Conservation (phyloP, 371 early-diverging fungal genomes). For the Zychaea mexicana region DNA sequence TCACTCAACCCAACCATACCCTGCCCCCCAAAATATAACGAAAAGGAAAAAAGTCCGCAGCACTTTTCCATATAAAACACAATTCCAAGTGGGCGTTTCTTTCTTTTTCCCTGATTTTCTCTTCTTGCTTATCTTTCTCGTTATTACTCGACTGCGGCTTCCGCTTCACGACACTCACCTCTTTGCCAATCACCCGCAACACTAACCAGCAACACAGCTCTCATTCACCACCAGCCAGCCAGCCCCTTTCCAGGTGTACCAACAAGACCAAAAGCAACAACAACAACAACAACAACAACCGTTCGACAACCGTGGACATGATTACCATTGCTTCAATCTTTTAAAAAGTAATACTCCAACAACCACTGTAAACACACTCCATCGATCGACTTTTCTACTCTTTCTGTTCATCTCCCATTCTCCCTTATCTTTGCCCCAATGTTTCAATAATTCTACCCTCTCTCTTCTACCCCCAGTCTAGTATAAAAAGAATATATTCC, state of each 20-base stretch:
- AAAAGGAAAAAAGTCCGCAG: too few species aligned
- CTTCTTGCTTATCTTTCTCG: too few species aligned
- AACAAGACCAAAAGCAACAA: background rate
- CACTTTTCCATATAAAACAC: too few species aligned
- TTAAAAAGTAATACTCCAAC: background rate
- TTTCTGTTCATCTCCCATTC: constrained; percentile 19
- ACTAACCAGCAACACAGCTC: background rate
- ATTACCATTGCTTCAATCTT: background rate
- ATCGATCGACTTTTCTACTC: constrained; percentile 4
- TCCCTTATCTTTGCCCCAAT: constrained; percentile 12
- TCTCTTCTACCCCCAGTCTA: too few species aligned
- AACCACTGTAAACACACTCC: background rate
- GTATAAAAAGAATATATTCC: too few species aligned
- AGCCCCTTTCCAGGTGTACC: background rate
- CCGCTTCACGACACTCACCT: background rate
- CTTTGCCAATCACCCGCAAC: background rate
- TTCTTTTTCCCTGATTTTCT: too few species aligned
- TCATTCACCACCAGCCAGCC: background rate
- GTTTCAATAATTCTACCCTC: constrained; percentile 6
- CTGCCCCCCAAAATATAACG: too few species aligned
- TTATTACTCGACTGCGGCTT: too few species aligned
- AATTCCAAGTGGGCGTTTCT: too few species aligned
- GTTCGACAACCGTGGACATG: background rate
- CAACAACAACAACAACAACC: background rate
- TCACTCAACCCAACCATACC: too few species aligned